Evolutionary conservation across 257 asterid species (phyloP).

Genomic region (Nicotiana obtusifolia): DNA sequence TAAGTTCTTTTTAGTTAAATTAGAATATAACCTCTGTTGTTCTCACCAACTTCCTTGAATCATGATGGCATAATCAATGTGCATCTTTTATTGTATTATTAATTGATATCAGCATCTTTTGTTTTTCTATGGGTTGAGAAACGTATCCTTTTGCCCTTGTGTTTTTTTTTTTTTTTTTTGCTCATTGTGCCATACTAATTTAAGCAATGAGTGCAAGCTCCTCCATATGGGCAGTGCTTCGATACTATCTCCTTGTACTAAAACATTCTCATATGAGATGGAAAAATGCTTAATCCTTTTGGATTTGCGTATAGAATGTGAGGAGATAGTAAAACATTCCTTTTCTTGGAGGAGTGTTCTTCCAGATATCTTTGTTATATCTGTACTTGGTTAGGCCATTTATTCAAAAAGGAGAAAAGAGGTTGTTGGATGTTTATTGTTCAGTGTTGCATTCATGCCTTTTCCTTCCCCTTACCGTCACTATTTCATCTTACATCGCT

Average conservation of each 20-base stretch:
- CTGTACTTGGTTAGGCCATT: not conserved
- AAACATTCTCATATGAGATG: too few relatives aligned
- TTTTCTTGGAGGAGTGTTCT: not conserved
- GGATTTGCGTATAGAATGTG: not conserved
- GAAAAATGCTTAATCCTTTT: not conserved
- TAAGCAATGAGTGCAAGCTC: not conserved
- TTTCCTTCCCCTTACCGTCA: not conserved
- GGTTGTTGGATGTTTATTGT: not conserved
- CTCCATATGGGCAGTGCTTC: too few relatives aligned
- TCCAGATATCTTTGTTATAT: not conserved
- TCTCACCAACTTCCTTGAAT: not conserved
- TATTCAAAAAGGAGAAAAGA: not conserved
- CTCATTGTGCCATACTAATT: not conserved
- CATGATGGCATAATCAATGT: not conserved
- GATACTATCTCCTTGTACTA: too few relatives aligned
- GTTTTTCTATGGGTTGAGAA: not conserved
- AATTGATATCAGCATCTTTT: not conserved
- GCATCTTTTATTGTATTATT: not conserved
- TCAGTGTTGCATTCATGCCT: not conserved
- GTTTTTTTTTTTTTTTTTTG: not conserved
- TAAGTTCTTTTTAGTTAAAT: conserved; percentile 32
- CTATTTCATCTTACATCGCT: not conserved
- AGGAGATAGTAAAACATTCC: too few relatives aligned
- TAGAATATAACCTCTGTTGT: not conserved
- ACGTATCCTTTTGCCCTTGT: not conserved